Base-by-base conservation (phyloP, 805 yeast species). In the Ogataea chonburiensis region DNA sequence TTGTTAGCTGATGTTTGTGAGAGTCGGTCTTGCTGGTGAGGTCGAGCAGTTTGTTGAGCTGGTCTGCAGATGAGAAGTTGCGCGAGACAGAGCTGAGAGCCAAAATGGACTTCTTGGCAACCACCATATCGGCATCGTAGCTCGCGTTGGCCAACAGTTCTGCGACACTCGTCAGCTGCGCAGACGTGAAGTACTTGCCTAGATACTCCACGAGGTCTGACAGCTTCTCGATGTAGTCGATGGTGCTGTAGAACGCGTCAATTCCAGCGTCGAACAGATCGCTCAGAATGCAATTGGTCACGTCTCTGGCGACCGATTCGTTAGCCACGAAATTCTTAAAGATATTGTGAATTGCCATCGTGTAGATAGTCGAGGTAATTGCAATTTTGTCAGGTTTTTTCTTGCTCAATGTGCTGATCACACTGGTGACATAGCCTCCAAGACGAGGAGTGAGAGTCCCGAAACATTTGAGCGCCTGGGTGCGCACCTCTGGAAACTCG, bases 401-500 rank as follows among this genome's bases (percentile, higher is more conserved):
- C 16, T 37, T 36, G 6, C 52, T 30, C n/a, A 58, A 42, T 1
- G 46, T 34, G 7, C 67, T 46, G 9, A 72, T 49, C 3, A 55
- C 52, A n/a, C 56, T 40, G 5, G 58, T 47, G 11, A 60, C 61
- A 7, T 57, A 59, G 22, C 53, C 46, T 10, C 61, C 55, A 22
- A 73, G 47, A 18, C 51, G 58, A 11, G 68, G 64, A n/a, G 72
- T 56, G 23, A 72, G 46, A 5, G 50, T 48, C 25, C 50, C 51
- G 30, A 62, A 55, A 32, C 82, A 72, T 44, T 76, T 75, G 30
- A 84, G 73, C 0, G 93, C 82, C 55, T 81, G 85, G 47, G 75
- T 78, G 53, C 84, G 85, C 1, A 86, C 89, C 46, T 84, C 89
- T 5, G 85, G 64, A 46, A 77, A 77, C 30, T 71, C 67, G 52